Evolutionary conservation across 331 rosid species (phyloP).

Genomic region (Cydonia oblonga): DNA sequence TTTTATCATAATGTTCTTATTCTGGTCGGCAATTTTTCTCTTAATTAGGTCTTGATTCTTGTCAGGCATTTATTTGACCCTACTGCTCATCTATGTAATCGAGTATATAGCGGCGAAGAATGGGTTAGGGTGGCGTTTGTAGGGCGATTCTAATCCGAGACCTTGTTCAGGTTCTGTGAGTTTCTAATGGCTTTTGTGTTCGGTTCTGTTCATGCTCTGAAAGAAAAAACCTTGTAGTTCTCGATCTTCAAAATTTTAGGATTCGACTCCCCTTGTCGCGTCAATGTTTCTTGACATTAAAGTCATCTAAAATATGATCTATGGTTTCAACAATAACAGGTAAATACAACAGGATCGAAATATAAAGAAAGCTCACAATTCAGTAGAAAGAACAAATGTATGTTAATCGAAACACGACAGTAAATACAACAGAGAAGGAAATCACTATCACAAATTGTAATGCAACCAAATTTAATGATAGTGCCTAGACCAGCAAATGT

Average conservation of each 20-base stretch:
- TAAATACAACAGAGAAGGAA: background rate
- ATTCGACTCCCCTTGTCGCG: background rate
- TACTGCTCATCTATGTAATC: background rate
- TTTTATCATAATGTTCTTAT: too few relatives aligned
- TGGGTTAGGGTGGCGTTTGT: background rate
- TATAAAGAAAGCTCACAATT: background rate
- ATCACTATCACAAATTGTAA: background rate
- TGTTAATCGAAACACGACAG: background rate
- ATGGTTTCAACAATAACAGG: background rate
- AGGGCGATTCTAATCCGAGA: background rate
- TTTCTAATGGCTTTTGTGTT: background rate
- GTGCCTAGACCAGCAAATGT: slow-evolving; percentile 41
- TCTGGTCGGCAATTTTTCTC: too few relatives aligned
- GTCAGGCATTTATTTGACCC: background rate
- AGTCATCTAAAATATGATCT: background rate
- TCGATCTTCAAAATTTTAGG: background rate
- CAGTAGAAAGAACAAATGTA: background rate
- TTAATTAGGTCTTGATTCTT: background rate
- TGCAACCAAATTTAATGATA: slow-evolving; percentile 21
- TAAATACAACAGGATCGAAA: background rate
- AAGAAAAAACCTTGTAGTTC: background rate
- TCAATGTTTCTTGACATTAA: background rate
- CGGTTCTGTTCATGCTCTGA: background rate
- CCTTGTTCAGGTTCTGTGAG: background rate
- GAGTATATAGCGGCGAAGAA: background rate